phyloP scores from a whole-genome alignment of 2,329 filamentous ascomycete genomes.

The Sarocladium strictum region DNA sequence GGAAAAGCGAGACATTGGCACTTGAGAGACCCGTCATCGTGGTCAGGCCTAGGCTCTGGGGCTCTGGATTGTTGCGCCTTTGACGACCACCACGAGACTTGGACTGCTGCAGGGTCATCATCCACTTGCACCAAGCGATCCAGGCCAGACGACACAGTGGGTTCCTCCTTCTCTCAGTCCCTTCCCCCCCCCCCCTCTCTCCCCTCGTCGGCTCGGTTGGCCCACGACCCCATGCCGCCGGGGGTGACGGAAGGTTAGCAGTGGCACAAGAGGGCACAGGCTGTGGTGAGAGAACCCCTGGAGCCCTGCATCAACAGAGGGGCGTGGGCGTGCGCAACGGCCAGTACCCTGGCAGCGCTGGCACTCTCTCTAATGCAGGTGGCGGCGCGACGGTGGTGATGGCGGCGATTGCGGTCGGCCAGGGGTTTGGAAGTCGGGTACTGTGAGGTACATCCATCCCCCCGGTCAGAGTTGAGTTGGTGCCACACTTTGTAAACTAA shows the following conservation, averaged over 20 bases:
- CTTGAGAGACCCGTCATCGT: constrained; percentile 11
- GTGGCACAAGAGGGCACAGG: not conserved
- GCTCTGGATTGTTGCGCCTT: constrained; percentile 4
- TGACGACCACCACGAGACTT: constrained; percentile 3
- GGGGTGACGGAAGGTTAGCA: constrained; percentile 8
- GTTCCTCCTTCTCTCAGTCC: too few relatives aligned
- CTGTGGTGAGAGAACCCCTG: constrained; percentile 8
- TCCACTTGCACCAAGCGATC: constrained; percentile 8
- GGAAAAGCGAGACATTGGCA: constrained; percentile 17
- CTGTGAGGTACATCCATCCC: not conserved
- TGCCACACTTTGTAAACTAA: not conserved
- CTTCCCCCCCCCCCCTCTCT: not conserved
- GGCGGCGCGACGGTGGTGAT: constrained; percentile 6
- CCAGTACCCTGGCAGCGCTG: constrained; percentile 5
- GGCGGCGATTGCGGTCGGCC: constrained; percentile 2
- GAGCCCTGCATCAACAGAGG: constrained; percentile 2
- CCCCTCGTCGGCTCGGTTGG: not conserved
- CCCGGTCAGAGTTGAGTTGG: not conserved
- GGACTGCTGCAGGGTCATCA: not conserved
- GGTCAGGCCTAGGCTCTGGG: constrained; percentile 6
- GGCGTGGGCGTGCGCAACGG: not conserved
- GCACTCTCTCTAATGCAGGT: constrained; percentile 4
- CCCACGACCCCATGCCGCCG: constrained; percentile 7
- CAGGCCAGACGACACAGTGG: not conserved
- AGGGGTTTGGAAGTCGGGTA: not conserved